Conservation (phyloP, 78 protist species). For the Dictyostelium firmibasis region DNA sequence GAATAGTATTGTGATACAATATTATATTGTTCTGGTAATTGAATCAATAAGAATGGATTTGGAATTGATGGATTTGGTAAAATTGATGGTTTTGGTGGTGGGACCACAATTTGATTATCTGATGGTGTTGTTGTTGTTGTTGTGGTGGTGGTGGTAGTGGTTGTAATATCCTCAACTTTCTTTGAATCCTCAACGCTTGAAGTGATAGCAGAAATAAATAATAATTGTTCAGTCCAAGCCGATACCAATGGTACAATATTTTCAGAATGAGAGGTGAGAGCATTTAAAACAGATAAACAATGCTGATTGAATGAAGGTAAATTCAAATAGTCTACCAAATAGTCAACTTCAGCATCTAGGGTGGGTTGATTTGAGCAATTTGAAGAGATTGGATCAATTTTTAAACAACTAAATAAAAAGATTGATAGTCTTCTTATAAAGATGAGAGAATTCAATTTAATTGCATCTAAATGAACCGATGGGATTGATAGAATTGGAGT, state of each 20-base stretch:
- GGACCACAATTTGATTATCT: not conserved
- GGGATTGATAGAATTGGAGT: not conserved
- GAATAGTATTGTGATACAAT: conserved; percentile 56
- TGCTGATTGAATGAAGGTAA: conserved; percentile 30
- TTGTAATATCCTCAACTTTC: not conserved
- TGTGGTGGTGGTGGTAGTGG: not conserved
- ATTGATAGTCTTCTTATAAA: conserved; percentile 26
- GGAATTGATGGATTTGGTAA: conserved; percentile 52
- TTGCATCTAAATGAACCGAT: not conserved
- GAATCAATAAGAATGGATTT: conserved; percentile 42
- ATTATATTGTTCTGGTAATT: conserved; percentile 33
- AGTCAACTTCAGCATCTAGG: not conserved
- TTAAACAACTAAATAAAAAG: conserved; percentile 19
- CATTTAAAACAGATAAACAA: not conserved
- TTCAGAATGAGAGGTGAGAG: conserved; percentile 30
- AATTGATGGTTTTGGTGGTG: not conserved
- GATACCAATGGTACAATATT: conserved; percentile 37
- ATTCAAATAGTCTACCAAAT: conserved; percentile 24
- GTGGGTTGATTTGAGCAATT: too few relatives aligned
- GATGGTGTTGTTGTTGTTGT: not conserved
- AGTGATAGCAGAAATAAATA: conserved; percentile 39
- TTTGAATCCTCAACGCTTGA: not conserved
- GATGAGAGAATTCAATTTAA: not conserved
- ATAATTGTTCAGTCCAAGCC: conserved; percentile 39
- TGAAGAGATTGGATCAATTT: conserved; percentile 13